Percentiles rank a stretch among this genome's conserved stretches.
Evolutionary conservation across 371 early-diverging fungal genomes (phyloP).

Genomic region (Apophysomyces elegans): DNA sequence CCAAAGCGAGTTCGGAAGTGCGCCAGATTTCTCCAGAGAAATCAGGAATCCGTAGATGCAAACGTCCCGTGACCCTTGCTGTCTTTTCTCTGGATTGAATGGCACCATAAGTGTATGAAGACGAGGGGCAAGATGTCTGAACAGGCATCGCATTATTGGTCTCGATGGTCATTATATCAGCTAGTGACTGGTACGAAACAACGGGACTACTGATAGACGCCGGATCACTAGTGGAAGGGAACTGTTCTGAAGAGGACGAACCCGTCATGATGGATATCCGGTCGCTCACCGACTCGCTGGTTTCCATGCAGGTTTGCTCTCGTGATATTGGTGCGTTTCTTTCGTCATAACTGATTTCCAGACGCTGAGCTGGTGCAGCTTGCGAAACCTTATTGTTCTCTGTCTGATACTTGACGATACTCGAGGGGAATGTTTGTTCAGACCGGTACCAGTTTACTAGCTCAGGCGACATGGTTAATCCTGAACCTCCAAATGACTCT

Average conservation of each 20-base stretch:
- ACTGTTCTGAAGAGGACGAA: background rate
- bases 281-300: background rate
- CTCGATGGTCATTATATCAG: conserved; percentile 16
- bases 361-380: conserved; percentile 1
- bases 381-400: background rate
- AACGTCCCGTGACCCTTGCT: background rate
- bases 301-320: background rate
- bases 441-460: conserved; percentile 25
- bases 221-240: background rate
- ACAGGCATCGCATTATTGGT: background rate
- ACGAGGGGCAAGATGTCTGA: background rate
- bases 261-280: background rate
- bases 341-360: background rate
- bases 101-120: background rate
- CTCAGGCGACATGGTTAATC: conserved; percentile 15
- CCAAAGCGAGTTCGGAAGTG: background rate
- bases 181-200: conserved; percentile 21
- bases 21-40: conserved; percentile 1
- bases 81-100: background rate
- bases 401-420: background rate
- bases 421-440: background rate
- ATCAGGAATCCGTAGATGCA: background rate
- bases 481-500: background rate
- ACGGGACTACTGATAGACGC: background rate
- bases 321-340: background rate